Evolutionary conservation across 768 basidiomycete genomes (phyloP).

Genomic region (Cubamyces lactineus): DNA sequence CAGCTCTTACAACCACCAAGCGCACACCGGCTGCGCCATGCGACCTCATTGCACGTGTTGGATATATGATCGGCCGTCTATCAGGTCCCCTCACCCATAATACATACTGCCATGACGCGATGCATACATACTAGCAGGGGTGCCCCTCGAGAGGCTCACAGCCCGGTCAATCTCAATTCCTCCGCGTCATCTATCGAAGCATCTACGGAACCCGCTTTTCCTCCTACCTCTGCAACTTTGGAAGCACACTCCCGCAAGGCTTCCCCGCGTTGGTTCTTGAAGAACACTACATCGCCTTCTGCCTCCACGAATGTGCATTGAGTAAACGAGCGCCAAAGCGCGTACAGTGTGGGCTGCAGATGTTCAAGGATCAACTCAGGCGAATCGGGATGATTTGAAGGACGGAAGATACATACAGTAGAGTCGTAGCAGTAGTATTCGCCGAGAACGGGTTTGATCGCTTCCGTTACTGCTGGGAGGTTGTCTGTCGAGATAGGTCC

Average conservation of each 20-base stretch:
- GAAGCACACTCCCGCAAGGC: constrained; percentile 22
- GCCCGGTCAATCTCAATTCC: background rate
- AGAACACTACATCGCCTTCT: constrained; percentile 37
- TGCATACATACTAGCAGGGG: too few relatives aligned
- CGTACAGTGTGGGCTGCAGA: constrained; percentile 28
- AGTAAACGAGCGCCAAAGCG: constrained; percentile 37
- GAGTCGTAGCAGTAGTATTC: constrained; percentile 36
- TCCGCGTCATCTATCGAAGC: background rate
- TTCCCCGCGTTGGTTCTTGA: constrained; percentile 35
- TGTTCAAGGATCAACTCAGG: background rate
- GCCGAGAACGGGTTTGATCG: constrained; percentile 35
- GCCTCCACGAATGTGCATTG: constrained; percentile 38
- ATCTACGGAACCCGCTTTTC: too few relatives aligned
- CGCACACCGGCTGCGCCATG: too few relatives aligned
- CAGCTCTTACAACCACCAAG: too few relatives aligned
- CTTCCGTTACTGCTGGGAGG: constrained; percentile 33
- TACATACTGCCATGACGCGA: too few relatives aligned
- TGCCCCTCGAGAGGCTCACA: too few relatives aligned
- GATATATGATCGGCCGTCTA: too few relatives aligned
- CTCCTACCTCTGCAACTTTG: background rate
- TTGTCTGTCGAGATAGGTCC: constrained; percentile 28
- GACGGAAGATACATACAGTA: constrained; percentile 20
- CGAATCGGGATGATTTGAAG: background rate
- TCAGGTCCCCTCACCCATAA: too few relatives aligned
- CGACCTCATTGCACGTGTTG: too few relatives aligned